Conservation (phyloP, 164 flowering plant species). For the Stephania japonica region DNA sequence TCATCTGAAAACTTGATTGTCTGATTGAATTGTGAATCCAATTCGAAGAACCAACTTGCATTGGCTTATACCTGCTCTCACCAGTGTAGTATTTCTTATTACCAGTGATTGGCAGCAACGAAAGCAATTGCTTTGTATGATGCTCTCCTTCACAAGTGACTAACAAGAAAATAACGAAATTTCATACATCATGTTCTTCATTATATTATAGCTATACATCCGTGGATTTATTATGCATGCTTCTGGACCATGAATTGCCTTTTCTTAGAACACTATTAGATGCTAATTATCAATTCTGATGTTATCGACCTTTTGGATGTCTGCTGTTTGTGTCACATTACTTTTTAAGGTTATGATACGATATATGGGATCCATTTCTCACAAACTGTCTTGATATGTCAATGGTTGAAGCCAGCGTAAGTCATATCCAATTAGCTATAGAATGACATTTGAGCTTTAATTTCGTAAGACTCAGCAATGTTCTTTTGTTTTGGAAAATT, state of each 20-base stretch:
- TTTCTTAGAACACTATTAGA: neutral
- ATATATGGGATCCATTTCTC: neutral
- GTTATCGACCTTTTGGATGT: neutral
- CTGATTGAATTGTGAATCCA: neutral
- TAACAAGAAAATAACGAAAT: neutral
- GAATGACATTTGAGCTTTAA: neutral
- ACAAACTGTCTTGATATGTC: neutral
- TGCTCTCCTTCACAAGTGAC: neutral
- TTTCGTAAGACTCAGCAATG: neutral
- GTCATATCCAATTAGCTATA: neutral
- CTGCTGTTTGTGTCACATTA: neutral
- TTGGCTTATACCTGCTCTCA: neutral
- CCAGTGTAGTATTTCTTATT: neutral
- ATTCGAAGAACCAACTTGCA: neutral
- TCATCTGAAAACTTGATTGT: too few relatives aligned
- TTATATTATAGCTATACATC: neutral
- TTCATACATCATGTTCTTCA: neutral
- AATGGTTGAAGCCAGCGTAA: neutral
- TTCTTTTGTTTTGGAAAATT: neutral
- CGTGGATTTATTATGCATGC: neutral
- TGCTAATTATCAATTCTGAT: neutral
- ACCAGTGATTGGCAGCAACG: neutral
- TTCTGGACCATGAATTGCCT: neutral
- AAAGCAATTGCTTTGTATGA: neutral
- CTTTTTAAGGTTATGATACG: neutral